Percentiles rank a stretch among this genome's conserved stretches.
phyloP scores from a whole-genome alignment of 2,329 filamentous ascomycete species.

The Lojkania enalia region DNA sequence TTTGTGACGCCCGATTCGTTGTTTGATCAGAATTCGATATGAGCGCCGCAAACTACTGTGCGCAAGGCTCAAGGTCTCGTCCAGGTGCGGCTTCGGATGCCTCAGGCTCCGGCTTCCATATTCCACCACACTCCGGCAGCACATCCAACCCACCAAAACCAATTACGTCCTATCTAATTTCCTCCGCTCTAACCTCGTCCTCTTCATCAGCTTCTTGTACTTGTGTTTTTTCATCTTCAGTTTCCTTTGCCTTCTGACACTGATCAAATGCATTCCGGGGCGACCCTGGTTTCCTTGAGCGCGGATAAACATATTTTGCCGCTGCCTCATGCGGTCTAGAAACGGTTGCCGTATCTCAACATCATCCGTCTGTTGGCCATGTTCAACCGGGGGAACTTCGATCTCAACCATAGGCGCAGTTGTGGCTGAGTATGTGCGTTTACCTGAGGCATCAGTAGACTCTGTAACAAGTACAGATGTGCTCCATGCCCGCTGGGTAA shows the following conservation, averaged over 20 bases:
- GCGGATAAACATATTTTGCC: slow-evolving; percentile 64
- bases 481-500: slow-evolving; percentile 44
- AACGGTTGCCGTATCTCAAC: slow-evolving; percentile 55
- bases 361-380: slow-evolving; percentile 43
- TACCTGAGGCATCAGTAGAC: slow-evolving; percentile 54
- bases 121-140: too few species aligned
- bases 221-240: slow-evolving; percentile 99
- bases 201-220: slow-evolving; percentile 98
- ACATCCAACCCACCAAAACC: too few species aligned
- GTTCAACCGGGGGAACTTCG: slow-evolving; percentile 24
- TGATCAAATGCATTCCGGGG: slow-evolving; percentile 74
- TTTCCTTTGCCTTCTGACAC: slow-evolving; percentile 88
- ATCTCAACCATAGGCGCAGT: slow-evolving; percentile 54
- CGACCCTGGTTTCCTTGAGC: slow-evolving; percentile 44
- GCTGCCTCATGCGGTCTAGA: slow-evolving; percentile 69
- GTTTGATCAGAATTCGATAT: too few species aligned
- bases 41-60: too few species aligned
- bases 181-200: slow-evolving; percentile 83
- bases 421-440: slow-evolving; percentile 56
- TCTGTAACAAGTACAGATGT: slow-evolving; percentile 58
- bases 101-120: too few species aligned
- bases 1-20: background rate
- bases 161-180: slow-evolving; percentile 64
- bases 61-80: too few species aligned
- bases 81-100: too few species aligned